phyloP scores from a whole-genome alignment of 371 early-diverging fungal species.

The Zychaea mexicana region DNA sequence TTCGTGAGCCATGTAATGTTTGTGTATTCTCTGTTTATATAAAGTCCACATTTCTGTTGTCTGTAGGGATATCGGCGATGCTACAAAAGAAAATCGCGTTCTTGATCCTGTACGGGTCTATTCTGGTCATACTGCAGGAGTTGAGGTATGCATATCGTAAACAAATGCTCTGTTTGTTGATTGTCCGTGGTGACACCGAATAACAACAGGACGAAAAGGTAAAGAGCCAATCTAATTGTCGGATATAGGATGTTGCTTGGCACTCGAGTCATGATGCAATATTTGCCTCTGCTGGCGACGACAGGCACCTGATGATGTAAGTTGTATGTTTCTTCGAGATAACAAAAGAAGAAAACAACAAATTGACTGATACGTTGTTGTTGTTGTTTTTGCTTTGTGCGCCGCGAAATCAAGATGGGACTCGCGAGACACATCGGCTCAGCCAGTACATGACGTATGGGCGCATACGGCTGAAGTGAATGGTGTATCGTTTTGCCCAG shows the following conservation, averaged over 20 bases:
- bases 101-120: slow-evolving; percentile 78
- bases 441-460: slow-evolving; percentile 69
- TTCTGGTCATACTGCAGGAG: slow-evolving; percentile 85
- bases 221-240: slow-evolving; percentile 8
- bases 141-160: slow-evolving; percentile 79
- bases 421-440: slow-evolving; percentile 43
- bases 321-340: slow-evolving; percentile 6
- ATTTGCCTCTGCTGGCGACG: slow-evolving; percentile 97
- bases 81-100: slow-evolving; percentile 54
- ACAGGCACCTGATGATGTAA: slow-evolving; percentile 85
- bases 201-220: background rate
- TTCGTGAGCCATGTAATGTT: too few species aligned
- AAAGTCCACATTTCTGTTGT: too few species aligned
- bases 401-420: slow-evolving; percentile 82
- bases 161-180: background rate
- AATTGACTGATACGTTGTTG: background rate
- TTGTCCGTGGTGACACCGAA: too few species aligned
- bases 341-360: background rate
- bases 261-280: slow-evolving; percentile 76
- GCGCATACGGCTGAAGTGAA: slow-evolving; percentile 94
- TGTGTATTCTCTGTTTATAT: too few species aligned
- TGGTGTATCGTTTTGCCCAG: slow-evolving; percentile 93
- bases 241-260: slow-evolving; percentile 90
- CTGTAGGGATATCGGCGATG: slow-evolving; percentile 40
- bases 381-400: too few species aligned